Percentiles rank a stretch among this genome's conserved stretches.
Evolutionary conservation across 2,329 filamentous ascomycete species (phyloP).

Genomic region (Ascochyta fabae): DNA sequence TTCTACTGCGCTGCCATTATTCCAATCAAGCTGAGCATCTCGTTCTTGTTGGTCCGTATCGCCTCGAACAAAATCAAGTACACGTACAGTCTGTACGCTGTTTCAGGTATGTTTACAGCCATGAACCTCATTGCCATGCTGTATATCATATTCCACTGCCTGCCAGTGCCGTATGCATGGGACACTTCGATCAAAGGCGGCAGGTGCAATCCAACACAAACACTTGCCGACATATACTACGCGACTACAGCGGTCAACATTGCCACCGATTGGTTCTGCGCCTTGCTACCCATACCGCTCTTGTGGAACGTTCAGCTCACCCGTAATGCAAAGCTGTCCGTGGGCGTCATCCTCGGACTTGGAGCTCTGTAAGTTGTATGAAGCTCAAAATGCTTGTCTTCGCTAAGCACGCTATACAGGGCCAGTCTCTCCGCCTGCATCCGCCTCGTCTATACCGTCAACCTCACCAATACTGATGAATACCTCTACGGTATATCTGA

Average conservation of each 20-base stretch:
- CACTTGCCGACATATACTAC: slow-evolving; percentile 44
- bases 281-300: slow-evolving; percentile 36
- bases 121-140: slow-evolving; percentile 43
- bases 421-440: slow-evolving; percentile 41
- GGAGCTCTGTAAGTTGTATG: slow-evolving; percentile 30
- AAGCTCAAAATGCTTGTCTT: neutral
- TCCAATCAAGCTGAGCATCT: slow-evolving; percentile 47
- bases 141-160: slow-evolving; percentile 49
- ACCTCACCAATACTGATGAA: slow-evolving; percentile 40
- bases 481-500: slow-evolving; percentile 44
- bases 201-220: slow-evolving; percentile 31
- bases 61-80: slow-evolving; percentile 38
- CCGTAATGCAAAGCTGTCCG: slow-evolving; percentile 33
- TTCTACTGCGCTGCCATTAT: slow-evolving; percentile 48
- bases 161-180: slow-evolving; percentile 37
- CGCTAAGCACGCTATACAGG: slow-evolving; percentile 14
- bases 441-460: slow-evolving; percentile 46
- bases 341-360: slow-evolving; percentile 26
- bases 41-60: slow-evolving; percentile 46
- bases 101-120: slow-evolving; percentile 38
- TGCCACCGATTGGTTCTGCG: slow-evolving; percentile 47
- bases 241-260: slow-evolving; percentile 48
- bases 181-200: slow-evolving; percentile 36
- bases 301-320: slow-evolving; percentile 38
- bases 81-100: slow-evolving; percentile 35